phyloP scores from a whole-genome alignment of 805 yeast genomes.

The Starmerella scarabaei region DNA sequence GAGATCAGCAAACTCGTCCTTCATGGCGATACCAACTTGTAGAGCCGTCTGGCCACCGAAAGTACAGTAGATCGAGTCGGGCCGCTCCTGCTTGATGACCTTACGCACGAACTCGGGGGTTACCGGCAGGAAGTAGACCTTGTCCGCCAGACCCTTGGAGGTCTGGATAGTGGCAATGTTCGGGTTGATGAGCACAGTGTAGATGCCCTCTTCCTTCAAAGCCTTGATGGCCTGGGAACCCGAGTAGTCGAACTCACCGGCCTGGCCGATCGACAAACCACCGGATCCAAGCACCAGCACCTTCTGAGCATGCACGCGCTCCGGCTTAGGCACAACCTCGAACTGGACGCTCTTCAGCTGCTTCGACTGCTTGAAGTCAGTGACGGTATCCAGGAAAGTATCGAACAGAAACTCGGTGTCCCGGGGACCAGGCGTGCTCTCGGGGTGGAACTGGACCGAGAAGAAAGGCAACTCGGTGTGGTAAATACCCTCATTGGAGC shows the following conservation, averaged over 20 bases:
- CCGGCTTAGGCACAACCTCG: slow-evolving; percentile 36
- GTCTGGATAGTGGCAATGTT: slow-evolving; percentile 98
- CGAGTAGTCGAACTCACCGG: slow-evolving; percentile 95
- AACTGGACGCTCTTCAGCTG: slow-evolving; percentile 59
- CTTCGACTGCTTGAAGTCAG: slow-evolving; percentile 35
- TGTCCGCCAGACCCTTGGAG: slow-evolving; percentile 93
- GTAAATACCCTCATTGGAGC: slow-evolving; percentile 96
- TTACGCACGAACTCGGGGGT: slow-evolving; percentile 92
- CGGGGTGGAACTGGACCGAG: slow-evolving; percentile 99
- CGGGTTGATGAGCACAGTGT: slow-evolving; percentile 81
- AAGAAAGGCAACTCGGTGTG: slow-evolving; percentile 77
- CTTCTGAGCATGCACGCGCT: slow-evolving; percentile 62
- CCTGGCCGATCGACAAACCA: slow-evolving; percentile 94
- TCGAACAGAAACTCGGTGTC: slow-evolving; percentile 97
- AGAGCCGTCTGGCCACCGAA: slow-evolving; percentile 99
- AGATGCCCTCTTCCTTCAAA: slow-evolving; percentile 73
- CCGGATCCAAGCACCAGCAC: slow-evolving; percentile 94
- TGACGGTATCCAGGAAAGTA: slow-evolving; percentile 72
- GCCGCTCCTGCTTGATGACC: slow-evolving; percentile 86
- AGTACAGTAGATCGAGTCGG: slow-evolving; percentile 93
- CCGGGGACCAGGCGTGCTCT: slow-evolving; percentile 97
- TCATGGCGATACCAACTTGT: slow-evolving; percentile 86
- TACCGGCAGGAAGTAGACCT: slow-evolving; percentile 96
- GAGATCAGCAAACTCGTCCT: slow-evolving; percentile 82
- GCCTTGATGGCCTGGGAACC: slow-evolving; percentile 96